phyloP scores from a whole-genome alignment of 345 rosid genomes.

The Lenwebbia sp. region DNA sequence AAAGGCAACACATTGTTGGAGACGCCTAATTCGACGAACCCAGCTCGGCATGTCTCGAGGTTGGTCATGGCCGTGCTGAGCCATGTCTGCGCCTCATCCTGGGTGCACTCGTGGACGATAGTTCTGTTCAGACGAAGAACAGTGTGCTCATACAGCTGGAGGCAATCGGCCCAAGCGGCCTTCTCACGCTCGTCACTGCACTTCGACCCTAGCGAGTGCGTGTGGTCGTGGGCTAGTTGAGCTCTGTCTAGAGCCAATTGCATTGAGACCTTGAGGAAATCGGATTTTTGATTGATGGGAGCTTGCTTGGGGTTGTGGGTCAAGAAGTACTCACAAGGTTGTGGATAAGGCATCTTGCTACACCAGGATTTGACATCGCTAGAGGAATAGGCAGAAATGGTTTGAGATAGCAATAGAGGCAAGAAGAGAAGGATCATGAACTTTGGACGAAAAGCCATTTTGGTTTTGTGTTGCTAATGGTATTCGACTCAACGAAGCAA shows the following conservation, averaged over 20 bases:
- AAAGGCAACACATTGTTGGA: slow-evolving; percentile 37
- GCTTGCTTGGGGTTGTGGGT: not conserved
- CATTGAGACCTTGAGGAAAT: slow-evolving; percentile 15
- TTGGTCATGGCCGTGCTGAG: slow-evolving; percentile 86
- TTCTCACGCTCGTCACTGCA: slow-evolving; percentile 48
- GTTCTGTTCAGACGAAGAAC: slow-evolving; percentile 53
- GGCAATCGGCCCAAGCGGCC: slow-evolving; percentile 83
- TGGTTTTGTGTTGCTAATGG: not conserved
- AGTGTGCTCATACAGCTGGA: slow-evolving; percentile 41
- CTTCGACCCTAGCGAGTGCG: slow-evolving; percentile 36
- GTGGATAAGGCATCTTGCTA: slow-evolving; percentile 20
- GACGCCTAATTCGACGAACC: slow-evolving; percentile 69
- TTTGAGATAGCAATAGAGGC: slow-evolving; percentile 15
- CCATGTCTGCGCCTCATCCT: slow-evolving; percentile 80
- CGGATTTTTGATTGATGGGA: slow-evolving; percentile 14
- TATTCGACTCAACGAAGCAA: not conserved
- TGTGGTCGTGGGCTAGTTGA: slow-evolving; percentile 28
- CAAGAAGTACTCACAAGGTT: slow-evolving; percentile 22
- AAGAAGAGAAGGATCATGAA: slow-evolving; percentile 7
- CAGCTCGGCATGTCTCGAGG: slow-evolving; percentile 63
- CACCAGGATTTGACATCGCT: slow-evolving; percentile 29
- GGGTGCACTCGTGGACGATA: slow-evolving; percentile 35
- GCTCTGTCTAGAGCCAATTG: slow-evolving; percentile 40
- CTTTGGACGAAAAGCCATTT: slow-evolving; percentile 27
- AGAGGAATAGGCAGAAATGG: slow-evolving; percentile 11